Base-by-base conservation (phyloP, 306 rosid species). In the Canavalia gladiata region DNA sequence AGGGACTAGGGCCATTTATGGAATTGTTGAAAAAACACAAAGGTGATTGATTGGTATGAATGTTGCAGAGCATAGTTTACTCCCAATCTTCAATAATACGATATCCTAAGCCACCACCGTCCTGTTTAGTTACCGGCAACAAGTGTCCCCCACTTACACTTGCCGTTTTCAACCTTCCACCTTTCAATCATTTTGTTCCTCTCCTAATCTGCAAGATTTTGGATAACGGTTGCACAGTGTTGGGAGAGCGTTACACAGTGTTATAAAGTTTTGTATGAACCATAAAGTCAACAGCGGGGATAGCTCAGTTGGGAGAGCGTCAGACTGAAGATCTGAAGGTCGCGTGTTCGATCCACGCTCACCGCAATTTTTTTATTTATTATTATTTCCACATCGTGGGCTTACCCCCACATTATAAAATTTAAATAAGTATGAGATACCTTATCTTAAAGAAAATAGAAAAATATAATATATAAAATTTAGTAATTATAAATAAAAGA, bases 271-370 rank as follows among this genome's bases (percentile, higher is more conserved):
- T 51, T 2, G 9, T 51, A 13, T 0, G 6, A 34, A 1, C 8
- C 0, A 4, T 0, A 45, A 7, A 45, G 8, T 0, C 4, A 0
- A 7, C 49, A 8, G 84, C 81, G 85, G 85, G 85, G 85, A 82
- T 82, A 82, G 85, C 85, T 82, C 85, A 82, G 85, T 82, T 82
- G 85, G 85, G 85, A 82, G 85, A 82, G 85, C 81, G 85, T 82
- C 76, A 82, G 85, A 82, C 85, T 82, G 85, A 82, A 82, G 85
- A 82, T 82, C 81, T 82, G 81, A 82, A 82, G 85, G 85, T 82
- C 85, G 65, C 81, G 85, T 82, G 85, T 82, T 82, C 81, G 85
- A 82, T 81, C 84, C 84, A 81, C 85, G 85, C 67, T 82, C 85
- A 82, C 82, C 81, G 82, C 85, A 79, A 18, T 18, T 9, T 11